A percentile compares a stretch with the other conserved stretches of the same genome.
Conservation (phyloP, 805 yeast species). For the Zygosaccharomyces rouxii region DNA sequence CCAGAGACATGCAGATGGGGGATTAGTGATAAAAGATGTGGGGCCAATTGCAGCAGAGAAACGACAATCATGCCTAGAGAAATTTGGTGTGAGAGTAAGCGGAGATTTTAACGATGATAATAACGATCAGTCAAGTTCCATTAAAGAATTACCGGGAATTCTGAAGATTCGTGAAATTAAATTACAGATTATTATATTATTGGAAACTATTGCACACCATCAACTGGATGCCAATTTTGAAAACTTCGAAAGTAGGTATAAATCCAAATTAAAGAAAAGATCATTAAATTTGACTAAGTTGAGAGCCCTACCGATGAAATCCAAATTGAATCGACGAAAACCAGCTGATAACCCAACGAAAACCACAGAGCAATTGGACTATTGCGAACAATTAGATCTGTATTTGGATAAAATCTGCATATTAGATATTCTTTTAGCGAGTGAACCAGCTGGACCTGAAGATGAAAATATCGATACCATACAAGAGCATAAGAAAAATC, state of each 20-base stretch:
- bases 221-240: conserved; percentile 35
- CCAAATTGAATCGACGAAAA: conserved; percentile 25
- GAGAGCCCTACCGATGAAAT: conserved; percentile 13
- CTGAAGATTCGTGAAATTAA: conserved; percentile 55
- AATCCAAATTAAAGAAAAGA: conserved; percentile 24
- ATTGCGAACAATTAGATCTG: conserved; percentile 38
- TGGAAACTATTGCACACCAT: conserved; percentile 42
- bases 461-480: conserved; percentile 11
- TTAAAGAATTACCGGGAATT: conserved; percentile 35
- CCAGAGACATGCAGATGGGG: conserved; percentile 34
- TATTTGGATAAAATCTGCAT: conserved; percentile 51
- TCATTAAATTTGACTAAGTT: conserved; percentile 34
- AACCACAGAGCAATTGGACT: conserved; percentile 17
- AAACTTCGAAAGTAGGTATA: conserved; percentile 30
- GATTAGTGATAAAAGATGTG: conserved; percentile 23
- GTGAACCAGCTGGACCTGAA: conserved; percentile 14
- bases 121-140: conserved; percentile 19
- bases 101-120: conserved; percentile 2
- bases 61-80: conserved; percentile 17
- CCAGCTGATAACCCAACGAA: conserved; percentile 17
- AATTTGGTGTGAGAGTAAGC: conserved; percentile 6
- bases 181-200: conserved; percentile 45
- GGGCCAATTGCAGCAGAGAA: conserved; percentile 24
- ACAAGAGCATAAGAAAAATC: conserved; percentile 24
- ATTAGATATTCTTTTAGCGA: conserved; percentile 46